Base-by-base conservation (phyloP, 352 stramenopile species). In the Pythium apleroticum region DNA sequence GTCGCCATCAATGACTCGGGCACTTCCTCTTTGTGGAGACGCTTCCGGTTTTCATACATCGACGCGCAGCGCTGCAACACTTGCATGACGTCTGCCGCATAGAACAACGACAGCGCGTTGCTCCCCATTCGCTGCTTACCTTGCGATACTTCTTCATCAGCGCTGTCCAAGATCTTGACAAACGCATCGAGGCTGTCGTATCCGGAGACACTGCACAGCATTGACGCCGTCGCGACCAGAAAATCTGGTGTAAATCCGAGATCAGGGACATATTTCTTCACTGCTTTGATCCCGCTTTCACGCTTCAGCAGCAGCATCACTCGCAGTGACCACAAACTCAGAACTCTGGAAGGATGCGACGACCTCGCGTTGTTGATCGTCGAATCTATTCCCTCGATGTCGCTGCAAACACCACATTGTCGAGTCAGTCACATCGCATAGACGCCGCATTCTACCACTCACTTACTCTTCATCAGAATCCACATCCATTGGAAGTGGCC, bases 271-370 rank as follows among this genome's bases (percentile, higher is more conserved):
- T 84, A 73, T 14, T 77, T 80, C 33, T 78, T 74, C 28, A 94
- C 72, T 3, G 73, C 65, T 41, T 88, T 82, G 22, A 91, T 50
- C 11, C 84, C 86, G 25, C 71, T 87, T 25, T 91, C 84, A 60
- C 90, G 90, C 67, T 94, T 94, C 27, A 94, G 66, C 7, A 92
- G 64, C 31, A 94, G 67, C 22, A 94, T 73, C 22, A 92, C 43
- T 11, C 86, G 86, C 30, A 94, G 80, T 45, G 73, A 89, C 86
- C 84, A 94, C 17, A 94, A 65, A 41, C 53, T 74, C 12, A 71
- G 54, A 35, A 74, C 45, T 30, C 30, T 54, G 48, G 45, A 28
- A 14, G 57, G 49, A 43, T 63, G 57, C 5, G 63, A 65, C 7
- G 12, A 37, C 14, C 63, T 52, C 25, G 37, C 58, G 1, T 31